Base-by-base conservation (phyloP, 768 basidiomycete genomes). In the Mycena rosella region DNA sequence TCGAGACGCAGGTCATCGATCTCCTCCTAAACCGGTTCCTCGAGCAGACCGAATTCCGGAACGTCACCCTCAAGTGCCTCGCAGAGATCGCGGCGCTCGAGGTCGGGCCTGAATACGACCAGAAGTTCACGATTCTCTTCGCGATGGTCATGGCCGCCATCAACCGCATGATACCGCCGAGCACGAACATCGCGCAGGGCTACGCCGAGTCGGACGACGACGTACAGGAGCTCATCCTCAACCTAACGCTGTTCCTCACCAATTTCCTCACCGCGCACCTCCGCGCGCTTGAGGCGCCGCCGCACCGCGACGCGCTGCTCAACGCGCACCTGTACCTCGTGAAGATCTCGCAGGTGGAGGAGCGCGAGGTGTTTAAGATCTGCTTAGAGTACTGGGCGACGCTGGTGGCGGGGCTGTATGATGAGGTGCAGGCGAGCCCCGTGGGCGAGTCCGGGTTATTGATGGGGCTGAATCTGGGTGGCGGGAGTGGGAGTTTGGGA, bases 301-400 rank as follows among this genome's bases (percentile, higher is more conserved):
- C 87, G 48, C 93, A 96, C 76, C 94, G 94, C 48, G 96, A 97
- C 73, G 92, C 98, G 1, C 84, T 99, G 32, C 87, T 98, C 53
- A 99, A 99, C 76, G 96, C 97, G 0, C 97, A 99, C 78, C 82
- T 97, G 40, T 99, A 99, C 80, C 94, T 99, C 87, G 95, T 99
- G 75, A 99, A 98, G 81, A 91, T 99, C 42, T 96, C 95, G 0
- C 96, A 96, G 73, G 98, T 99, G 27, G 97, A 99, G 74, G 98
- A 99, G 77, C 91, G 97, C 51, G 98, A 99, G 79, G 92, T 99
- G 67, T 99, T 99, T 89, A 99, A 99, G 82, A 98, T 99, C 74
- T 98, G 97, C 72, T 81, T 99, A 74, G 98, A 99, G 77, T 99
- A 99, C 81, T 99, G 98, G 95, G 78, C 90, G 60, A 95, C 95